phyloP scores from a whole-genome alignment of 805 yeast species.

The Yarrowia phangngaensis region DNA sequence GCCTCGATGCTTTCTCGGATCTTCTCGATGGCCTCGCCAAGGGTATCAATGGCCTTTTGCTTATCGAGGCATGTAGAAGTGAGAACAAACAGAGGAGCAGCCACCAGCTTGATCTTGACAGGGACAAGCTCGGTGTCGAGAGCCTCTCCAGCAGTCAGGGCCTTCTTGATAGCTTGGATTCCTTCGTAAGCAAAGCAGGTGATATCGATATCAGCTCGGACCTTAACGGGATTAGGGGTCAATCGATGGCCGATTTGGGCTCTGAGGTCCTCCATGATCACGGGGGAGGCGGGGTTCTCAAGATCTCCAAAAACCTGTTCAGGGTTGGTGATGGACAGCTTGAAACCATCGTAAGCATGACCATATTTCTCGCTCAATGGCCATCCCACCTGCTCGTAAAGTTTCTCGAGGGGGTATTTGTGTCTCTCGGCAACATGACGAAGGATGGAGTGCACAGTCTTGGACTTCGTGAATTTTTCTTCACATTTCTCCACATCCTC shows the following conservation, averaged over 20 bases:
- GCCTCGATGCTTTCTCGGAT: slow-evolving; percentile 66
- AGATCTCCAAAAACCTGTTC: slow-evolving; percentile 77
- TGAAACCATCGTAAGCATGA: slow-evolving; percentile 96
- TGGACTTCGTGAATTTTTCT: slow-evolving; percentile 93
- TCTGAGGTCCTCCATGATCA: slow-evolving; percentile 77
- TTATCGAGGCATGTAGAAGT: slow-evolving; percentile 92
- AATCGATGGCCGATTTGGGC: slow-evolving; percentile 85
- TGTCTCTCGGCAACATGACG: slow-evolving; percentile 98
- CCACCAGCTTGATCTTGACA: slow-evolving; percentile 90
- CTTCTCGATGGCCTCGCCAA: slow-evolving; percentile 74
- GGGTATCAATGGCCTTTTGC: slow-evolving; percentile 74
- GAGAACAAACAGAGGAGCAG: slow-evolving; percentile 93
- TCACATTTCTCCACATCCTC: slow-evolving; percentile 97
- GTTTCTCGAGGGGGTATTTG: slow-evolving; percentile 75
- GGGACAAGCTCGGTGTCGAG: slow-evolving; percentile 79
- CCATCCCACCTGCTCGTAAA: slow-evolving; percentile 93
- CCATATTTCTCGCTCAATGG: slow-evolving; percentile 93
- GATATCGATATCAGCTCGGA: slow-evolving; percentile 97
- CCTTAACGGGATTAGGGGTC: slow-evolving; percentile 96
- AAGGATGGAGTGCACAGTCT: slow-evolving; percentile 96
- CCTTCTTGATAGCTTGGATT: slow-evolving; percentile 90
- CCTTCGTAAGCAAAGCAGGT: slow-evolving; percentile 97
- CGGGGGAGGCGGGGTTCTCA: slow-evolving; percentile 60
- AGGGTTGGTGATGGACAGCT: slow-evolving; percentile 89
- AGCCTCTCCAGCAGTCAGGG: slow-evolving; percentile 81